These are phyloP conservation scores for Dorcoceras hygrometricum DNA, from an alignment of 257 asterid genomes.

Conservation along the genomic window DNA sequence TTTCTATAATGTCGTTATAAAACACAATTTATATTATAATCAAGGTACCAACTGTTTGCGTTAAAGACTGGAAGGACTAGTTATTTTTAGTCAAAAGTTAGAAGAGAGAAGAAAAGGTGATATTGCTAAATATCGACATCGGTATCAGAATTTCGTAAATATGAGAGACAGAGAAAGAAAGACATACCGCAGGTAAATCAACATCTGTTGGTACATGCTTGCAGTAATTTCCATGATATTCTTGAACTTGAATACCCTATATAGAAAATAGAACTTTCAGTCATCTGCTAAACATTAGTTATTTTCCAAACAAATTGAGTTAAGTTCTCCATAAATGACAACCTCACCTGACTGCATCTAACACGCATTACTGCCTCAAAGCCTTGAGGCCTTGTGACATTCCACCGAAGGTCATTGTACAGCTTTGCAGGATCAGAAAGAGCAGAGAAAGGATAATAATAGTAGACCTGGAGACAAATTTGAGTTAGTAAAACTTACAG, in stretches of 20 bases:
- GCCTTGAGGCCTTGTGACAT: slow-evolving; percentile 95
- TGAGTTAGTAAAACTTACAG: neutral
- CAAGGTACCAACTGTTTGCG: neutral
- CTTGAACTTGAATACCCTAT: slow-evolving; percentile 99
- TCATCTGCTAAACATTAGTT: slow-evolving; percentile 19
- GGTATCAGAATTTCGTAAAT: slow-evolving; percentile 2
- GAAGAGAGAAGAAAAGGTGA: neutral
- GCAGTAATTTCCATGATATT: slow-evolving; percentile 88
- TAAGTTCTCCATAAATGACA: slow-evolving; percentile 14
- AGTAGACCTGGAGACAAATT: slow-evolving; percentile 58
- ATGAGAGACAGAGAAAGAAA: slow-evolving; percentile 35
- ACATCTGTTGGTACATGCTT: slow-evolving; percentile 95
- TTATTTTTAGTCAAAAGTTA: neutral
- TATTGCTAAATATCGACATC: slow-evolving; percentile 9
- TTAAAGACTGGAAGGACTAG: neutral
- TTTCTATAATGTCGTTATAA: neutral
- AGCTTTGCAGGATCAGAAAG: slow-evolving; percentile 91
- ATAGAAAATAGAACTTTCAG: slow-evolving; percentile 15
- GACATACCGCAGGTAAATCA: slow-evolving; percentile 86
- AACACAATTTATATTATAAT: neutral
- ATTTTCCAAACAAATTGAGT: slow-evolving; percentile 17
- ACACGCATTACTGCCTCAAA: slow-evolving; percentile 99
- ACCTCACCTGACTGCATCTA: slow-evolving; percentile 93
- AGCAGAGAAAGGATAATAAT: slow-evolving; percentile 93
- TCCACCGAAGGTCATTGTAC: slow-evolving; percentile 97